Evolutionary conservation across 495 filamentous ascomycete genomes (phyloP), one percentile per base, ranked within the genome.

Genomic region (Elaphomyces granulatus): DNA sequence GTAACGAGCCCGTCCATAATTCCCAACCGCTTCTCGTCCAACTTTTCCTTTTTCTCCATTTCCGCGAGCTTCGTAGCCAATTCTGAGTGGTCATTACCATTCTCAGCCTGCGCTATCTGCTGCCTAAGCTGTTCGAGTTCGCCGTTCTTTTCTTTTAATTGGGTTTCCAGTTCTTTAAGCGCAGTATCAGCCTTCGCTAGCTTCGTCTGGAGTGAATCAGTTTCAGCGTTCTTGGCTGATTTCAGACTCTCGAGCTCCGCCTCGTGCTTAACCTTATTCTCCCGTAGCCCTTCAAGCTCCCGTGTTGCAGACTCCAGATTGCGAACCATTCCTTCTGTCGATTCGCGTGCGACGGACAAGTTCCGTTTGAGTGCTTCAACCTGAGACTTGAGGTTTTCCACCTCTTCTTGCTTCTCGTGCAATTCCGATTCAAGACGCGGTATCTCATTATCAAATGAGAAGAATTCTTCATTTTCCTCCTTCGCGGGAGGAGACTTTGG

Each of bases 361-460:
- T 74, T 69, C 3, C 57, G 55, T 50, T 67, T 66, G 15, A 77
- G 60, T 31, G 59, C 68, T 17, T 70, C 68, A 14, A 82, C 57
- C 38, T 83, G 74, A 8, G 61, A 54, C 47, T 80, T 80, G 14
- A 88, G 69, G 15, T 65, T 63, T 23, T 71, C 68, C 20, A 87
- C 69, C 50, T 87, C 78, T 21, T 71, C 64, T 43, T 84, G 74
- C 32, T 70, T 70, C 39, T 66, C 63, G 43, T 77, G 62, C 36
- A 84, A 48, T 45, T 78, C 74, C 1, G 61, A 55, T 40, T 78
- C 68, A n/a, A 85, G 48, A 14, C 75, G 70, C 12, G 78, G 77
- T 31, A 86, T 59, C 53, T 88, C 83, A 31, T 72, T 72, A 40
- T 86, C 83, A 45, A 84, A 93, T 4, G 83, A 90, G 59, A 94